Evolutionary conservation across 805 yeast species (phyloP), one percentile per base, ranked within the genome.

Genomic region (Suhomyces canberraensis): DNA sequence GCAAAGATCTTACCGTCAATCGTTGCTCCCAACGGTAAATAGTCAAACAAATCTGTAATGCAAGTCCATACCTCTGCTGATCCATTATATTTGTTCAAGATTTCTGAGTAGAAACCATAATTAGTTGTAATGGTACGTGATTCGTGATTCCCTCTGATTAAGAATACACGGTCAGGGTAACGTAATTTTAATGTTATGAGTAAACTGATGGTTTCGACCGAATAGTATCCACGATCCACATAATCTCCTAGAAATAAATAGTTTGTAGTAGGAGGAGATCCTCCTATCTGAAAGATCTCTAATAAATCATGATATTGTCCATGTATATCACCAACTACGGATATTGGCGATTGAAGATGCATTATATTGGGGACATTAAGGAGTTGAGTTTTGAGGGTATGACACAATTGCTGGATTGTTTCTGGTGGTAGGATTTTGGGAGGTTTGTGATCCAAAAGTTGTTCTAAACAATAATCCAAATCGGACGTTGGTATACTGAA

Each of bases 251-350:
- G 60, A 55, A 93, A 93, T 28, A 93, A 61, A 58, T 93, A 93
- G 61, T 91, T 93, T 2, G 98, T 93, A 52, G 84, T 84, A 0
- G 98, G 98, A 3, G 95, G 84, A 34, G 78, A 76, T 0, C 98
- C 98, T 1, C 97, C 98, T 25, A 91, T 93, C 41, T 82, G 79
- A 63, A 93, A 93, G 22, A 93, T 88, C 58, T 93, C 98, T 20
- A 93, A 61, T 37, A 93, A 66, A 58, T 93, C 98, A 57, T 90
- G 95, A 54, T 86, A 93, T 61, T 93, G 98, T 7, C 98, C 98
- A 52, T 93, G 98, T 31, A 93, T 91, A 56, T 93, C 98, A 1
- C 98, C 98, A 4, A 93, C 97, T 6, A 93, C 87, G 0, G 98
- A 88, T 8, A 93, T 87, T 1, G 98, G 98, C 2, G 95, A 77